Conservation (phyloP, 441 rosid genomes). For the Sinapis alba region DNA sequence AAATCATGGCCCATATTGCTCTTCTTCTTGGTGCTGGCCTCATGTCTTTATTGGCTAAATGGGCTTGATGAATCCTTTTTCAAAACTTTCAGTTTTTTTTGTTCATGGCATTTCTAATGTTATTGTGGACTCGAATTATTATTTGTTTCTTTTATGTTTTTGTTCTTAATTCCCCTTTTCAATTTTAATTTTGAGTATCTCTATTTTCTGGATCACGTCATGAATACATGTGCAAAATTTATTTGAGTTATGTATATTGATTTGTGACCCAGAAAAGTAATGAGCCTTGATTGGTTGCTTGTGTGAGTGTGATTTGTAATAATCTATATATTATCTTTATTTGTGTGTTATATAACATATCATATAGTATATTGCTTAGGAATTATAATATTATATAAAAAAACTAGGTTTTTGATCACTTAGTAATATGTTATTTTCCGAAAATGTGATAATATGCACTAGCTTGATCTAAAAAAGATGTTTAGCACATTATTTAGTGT, state of each 20-base stretch:
- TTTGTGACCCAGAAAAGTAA: slow-evolving; percentile 13
- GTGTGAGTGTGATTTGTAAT: slow-evolving; percentile 14
- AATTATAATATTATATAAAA: not conserved
- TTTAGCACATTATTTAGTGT: not conserved
- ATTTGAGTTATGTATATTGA: slow-evolving; percentile 12
- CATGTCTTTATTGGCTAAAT: slow-evolving; percentile 67
- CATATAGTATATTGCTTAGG: not conserved
- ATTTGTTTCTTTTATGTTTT: not conserved
- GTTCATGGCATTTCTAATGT: not conserved
- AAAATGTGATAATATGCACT: not conserved
- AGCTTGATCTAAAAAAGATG: not conserved
- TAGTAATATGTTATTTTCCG: too few species aligned
- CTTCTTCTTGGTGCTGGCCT: slow-evolving; percentile 60
- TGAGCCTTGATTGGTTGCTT: slow-evolving; percentile 34
- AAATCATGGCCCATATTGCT: slow-evolving; percentile 40
- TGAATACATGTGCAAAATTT: slow-evolving; percentile 12
- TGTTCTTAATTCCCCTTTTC: not conserved
- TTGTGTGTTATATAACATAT: slow-evolving; percentile 14
- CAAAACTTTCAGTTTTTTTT: not conserved
- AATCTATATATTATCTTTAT: not conserved
- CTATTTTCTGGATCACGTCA: slow-evolving; percentile 12
- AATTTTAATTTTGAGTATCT: slow-evolving; percentile 19
- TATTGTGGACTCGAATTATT: not conserved
- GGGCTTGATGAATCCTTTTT: slow-evolving; percentile 47
- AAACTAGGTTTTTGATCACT: not conserved